Conservation (phyloP, 1,284 basidiomycete species). For the Ustilago shanxiensis region DNA sequence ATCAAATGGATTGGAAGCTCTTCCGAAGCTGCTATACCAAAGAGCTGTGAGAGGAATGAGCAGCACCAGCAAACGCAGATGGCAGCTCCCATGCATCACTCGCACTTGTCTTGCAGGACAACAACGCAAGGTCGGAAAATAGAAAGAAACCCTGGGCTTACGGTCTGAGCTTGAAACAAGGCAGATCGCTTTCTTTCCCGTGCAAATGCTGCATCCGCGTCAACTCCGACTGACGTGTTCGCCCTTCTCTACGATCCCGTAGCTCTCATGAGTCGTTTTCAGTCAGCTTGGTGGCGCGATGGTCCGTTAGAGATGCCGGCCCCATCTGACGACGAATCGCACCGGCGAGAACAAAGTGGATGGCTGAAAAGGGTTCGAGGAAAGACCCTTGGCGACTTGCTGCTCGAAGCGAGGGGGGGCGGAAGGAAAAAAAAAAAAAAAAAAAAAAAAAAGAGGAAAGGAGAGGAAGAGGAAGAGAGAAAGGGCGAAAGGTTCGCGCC, state of each 20-base stretch:
- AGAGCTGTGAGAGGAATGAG: neutral
- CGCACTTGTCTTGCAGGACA: neutral
- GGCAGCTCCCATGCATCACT: neutral
- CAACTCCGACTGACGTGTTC: conserved; percentile 6
- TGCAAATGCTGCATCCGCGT: neutral
- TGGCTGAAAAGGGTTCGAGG: neutral
- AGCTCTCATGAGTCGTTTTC: too few relatives aligned
- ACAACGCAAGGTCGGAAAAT: neutral
- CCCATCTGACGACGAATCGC: too few relatives aligned
- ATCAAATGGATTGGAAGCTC: too few relatives aligned
- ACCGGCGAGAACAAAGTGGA: neutral
- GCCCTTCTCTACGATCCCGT: too few relatives aligned
- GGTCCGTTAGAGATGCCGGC: neutral
- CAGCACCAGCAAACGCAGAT: neutral
- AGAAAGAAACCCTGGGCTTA: neutral
- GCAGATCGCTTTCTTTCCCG: neutral
- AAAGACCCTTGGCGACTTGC: neutral
- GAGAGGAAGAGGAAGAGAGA: too few relatives aligned
- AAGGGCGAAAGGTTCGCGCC: too few relatives aligned
- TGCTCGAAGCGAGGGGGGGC: neutral
- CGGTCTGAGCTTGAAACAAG: conserved; percentile 11
- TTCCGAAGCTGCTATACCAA: neutral
- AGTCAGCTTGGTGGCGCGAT: neutral
- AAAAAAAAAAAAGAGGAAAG: too few relatives aligned
- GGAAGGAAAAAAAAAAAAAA: neutral